Conservation (phyloP, 352 stramenopile genomes). For the Pythium grandisporangium region DNA sequence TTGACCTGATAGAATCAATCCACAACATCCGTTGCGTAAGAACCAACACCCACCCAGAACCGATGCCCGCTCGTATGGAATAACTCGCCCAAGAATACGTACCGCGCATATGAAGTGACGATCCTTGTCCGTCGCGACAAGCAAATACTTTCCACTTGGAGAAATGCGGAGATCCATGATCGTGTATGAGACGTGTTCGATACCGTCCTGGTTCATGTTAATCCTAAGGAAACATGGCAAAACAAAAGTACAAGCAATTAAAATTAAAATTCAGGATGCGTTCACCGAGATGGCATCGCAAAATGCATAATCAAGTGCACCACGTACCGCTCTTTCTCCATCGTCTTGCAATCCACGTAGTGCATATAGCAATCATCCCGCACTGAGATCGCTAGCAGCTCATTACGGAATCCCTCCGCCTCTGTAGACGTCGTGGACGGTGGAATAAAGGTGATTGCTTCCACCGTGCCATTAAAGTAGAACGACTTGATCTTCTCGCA, state of each 20-base stretch:
- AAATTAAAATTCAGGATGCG: too few species aligned
- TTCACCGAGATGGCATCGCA: too few species aligned
- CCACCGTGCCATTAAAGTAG: conserved; percentile 79
- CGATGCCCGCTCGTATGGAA: too few species aligned
- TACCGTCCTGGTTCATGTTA: conserved; percentile 83
- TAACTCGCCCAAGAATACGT: conserved; percentile 2
- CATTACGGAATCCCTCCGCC: conserved; percentile 6
- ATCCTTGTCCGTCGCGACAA: conserved; percentile 75
- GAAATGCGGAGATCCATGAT: conserved; percentile 79
- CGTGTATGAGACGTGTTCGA: conserved; percentile 83
- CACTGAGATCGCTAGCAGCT: conserved; percentile 55
- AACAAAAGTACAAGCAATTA: too few species aligned
- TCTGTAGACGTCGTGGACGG: too few species aligned
- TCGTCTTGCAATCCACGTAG: conserved; percentile 67
- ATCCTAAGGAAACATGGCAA: conserved; percentile 25
- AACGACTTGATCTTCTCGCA: conserved; percentile 72
- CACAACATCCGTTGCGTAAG: neutral
- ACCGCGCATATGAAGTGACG: conserved; percentile 75
- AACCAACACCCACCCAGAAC: too few species aligned
- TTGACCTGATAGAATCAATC: conserved; percentile 29
- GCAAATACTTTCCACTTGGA: conserved; percentile 64
- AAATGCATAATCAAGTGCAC: neutral
- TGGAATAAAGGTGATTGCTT: conserved; percentile 53
- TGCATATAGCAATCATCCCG: conserved; percentile 81
- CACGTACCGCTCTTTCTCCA: conserved; percentile 69